Base-by-base conservation (phyloP, 2,329 filamentous ascomycete genomes). In the Alternaria sp. region DNA sequence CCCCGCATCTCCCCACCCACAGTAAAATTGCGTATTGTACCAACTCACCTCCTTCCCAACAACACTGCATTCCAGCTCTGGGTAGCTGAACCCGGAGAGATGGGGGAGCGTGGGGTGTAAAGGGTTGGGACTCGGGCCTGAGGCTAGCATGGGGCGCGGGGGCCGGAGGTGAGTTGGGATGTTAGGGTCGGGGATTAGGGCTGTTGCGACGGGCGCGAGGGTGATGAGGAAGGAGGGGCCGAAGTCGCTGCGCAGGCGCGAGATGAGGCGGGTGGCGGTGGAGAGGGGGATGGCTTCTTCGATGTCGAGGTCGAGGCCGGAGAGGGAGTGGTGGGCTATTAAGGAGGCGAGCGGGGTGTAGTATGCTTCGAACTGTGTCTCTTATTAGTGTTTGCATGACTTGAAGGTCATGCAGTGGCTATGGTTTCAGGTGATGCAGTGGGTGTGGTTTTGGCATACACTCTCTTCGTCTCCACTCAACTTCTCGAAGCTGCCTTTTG, bases 1-100 rank as follows among this genome's bases (percentile, higher is more conserved):
- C 28, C 82, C 79, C 1, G 88, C 86, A 48, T 87, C 86, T 8
- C 92, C 92, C 88, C 92, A 97, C 2, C 92, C 92, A 72, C 91
- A 95, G 82, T 97, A 97, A 78, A 97, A 96, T 73, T 97, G 93
- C 5, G 89, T 84, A 73, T 97, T 97, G 77, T 97, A 97, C 87
- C 92, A 97, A 3, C 84, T 83, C 28, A 97, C 90, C 41, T 89
- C 72, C 17, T 57, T 55, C 3, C 72, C 76, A 6, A 62, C 67
- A 3, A 68, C 63, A 37, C 72, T 73, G 45, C 69, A 73, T 73
- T 96, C 92, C 2, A 97, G 83, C 10, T 87, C 82, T 42, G 87
- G 83, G 77, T 97, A 97, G 73, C 87, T 85, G 76, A 97, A 97
- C 0, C 93, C 93, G 58, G 89, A 93, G 3, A 96, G 83, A 73